A percentile compares a stretch with the other conserved stretches of the same genome.
phyloP scores from a whole-genome alignment of 139 green algal genomes.

The Chlorella sorokiniana region DNA sequence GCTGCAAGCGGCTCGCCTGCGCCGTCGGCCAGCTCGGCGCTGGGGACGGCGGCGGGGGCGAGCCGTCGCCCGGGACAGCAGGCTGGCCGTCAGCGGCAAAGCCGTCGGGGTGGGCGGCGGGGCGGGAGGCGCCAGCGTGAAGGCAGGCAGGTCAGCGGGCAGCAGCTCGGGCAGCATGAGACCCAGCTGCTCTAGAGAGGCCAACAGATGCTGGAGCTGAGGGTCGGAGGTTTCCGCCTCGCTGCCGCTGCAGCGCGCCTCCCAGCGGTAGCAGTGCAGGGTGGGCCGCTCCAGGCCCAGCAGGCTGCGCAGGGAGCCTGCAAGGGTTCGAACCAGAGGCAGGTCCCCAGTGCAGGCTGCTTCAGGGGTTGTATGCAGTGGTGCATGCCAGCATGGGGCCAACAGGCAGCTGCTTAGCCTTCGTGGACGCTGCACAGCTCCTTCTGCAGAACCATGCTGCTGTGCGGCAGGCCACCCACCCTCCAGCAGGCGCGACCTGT shows the following conservation, averaged over 20 bases:
- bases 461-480: neutral
- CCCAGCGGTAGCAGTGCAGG: slow-evolving; percentile 27
- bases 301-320: slow-evolving; percentile 11
- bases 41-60: neutral
- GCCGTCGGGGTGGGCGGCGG: too few relatives aligned
- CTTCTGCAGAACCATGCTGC: neutral
- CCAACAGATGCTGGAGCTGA: slow-evolving; percentile 12
- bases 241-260: neutral
- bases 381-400: neutral
- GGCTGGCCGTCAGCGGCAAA: neutral
- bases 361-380: neutral
- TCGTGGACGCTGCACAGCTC: too few relatives aligned
- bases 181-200: slow-evolving; percentile 21
- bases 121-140: neutral
- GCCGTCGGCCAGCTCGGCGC: neutral
- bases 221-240: neutral
- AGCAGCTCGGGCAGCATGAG: slow-evolving; percentile 22
- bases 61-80: neutral
- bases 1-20: neutral
- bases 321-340: neutral
- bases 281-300: neutral
- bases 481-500: slow-evolving; percentile 7
- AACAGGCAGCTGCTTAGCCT: too few relatives aligned
- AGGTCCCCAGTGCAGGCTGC: too few relatives aligned
- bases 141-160: neutral